Percentiles rank a stretch among this genome's conserved stretches.
Evolutionary conservation across 2,329 filamentous ascomycete genomes (phyloP).

Genomic region (Sclerotinia spermophila): DNA sequence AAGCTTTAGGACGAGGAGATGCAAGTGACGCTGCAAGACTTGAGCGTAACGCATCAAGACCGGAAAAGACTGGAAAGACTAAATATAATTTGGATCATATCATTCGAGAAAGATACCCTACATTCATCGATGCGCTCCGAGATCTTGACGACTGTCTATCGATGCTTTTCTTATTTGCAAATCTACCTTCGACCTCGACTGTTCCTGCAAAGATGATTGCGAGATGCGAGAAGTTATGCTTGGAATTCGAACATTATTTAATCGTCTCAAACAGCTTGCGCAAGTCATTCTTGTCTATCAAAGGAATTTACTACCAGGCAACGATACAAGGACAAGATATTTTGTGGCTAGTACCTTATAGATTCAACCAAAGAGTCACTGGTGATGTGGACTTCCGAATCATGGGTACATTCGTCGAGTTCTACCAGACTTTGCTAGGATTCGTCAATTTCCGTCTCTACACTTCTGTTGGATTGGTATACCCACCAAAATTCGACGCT

Average conservation of each 20-base stretch:
- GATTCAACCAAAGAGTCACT: conserved; percentile 92
- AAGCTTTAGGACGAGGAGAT: conserved; percentile 87
- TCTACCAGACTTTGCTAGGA: conserved; percentile 92
- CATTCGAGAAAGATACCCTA: conserved; percentile 96
- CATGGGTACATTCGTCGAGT: conserved; percentile 98
- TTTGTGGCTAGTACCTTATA: conserved; percentile 95
- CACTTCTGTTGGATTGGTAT: conserved; percentile 85
- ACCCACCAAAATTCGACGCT: conserved; percentile 90
- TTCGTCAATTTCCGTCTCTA: conserved; percentile 97
- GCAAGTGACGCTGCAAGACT: conserved; percentile 81
- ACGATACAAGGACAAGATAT: conserved; percentile 96
- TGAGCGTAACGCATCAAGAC: conserved; percentile 78
- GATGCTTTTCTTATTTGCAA: conserved; percentile 96
- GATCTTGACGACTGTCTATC: conserved; percentile 96
- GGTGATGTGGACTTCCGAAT: conserved; percentile 97
- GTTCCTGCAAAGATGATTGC: conserved; percentile 95
- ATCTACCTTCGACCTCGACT: conserved; percentile 82
- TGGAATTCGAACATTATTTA: conserved; percentile 97
- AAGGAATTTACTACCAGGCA: conserved; percentile 98
- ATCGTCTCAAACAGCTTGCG: conserved; percentile 87
- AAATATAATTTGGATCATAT: conserved; percentile 93
- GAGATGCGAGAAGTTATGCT: conserved; percentile 84
- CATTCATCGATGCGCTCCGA: conserved; percentile 88
- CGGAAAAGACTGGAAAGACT: conserved; percentile 88
- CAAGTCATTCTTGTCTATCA: conserved; percentile 97